Conservation (phyloP, 352 stramenopile genomes). For the Phytopythium vexans region DNA sequence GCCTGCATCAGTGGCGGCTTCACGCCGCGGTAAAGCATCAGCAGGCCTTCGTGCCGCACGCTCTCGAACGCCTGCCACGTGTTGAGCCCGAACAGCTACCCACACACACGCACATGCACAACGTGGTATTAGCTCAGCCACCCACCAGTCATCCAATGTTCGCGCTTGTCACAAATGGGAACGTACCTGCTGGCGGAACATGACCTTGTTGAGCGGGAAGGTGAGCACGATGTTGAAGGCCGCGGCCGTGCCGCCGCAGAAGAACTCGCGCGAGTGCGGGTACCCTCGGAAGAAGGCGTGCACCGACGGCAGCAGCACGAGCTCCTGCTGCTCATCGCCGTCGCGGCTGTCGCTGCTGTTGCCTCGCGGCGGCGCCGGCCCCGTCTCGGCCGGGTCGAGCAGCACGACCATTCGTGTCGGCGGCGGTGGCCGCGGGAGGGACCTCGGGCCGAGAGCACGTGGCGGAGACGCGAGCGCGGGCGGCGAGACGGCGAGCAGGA, state of each 20-base stretch:
- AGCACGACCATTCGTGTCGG: too few species aligned
- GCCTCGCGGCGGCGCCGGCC: background rate
- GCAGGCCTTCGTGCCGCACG: slow-evolving; percentile 51
- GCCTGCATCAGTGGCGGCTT: slow-evolving; percentile 82
- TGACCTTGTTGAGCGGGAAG: slow-evolving; percentile 88
- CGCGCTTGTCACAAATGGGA: background rate
- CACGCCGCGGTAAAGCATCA: slow-evolving; percentile 81
- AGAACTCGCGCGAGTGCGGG: slow-evolving; percentile 78
- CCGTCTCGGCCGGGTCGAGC: too few species aligned
- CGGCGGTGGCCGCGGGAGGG: too few species aligned
- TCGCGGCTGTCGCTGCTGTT: slow-evolving; percentile 6
- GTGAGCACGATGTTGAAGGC: slow-evolving; percentile 88
- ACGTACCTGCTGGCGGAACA: slow-evolving; percentile 88
- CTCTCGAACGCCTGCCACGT: slow-evolving; percentile 71
- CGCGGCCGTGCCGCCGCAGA: slow-evolving; percentile 73
- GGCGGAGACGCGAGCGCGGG: too few species aligned
- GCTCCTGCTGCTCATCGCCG: background rate
- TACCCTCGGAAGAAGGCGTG: slow-evolving; percentile 43
- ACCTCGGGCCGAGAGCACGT: too few species aligned
- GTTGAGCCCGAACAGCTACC: slow-evolving; percentile 71
- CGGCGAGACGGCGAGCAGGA: too few species aligned
- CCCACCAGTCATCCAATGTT: too few species aligned
- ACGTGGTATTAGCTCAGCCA: background rate
- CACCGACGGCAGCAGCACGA: background rate
- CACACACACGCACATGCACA: slow-evolving; percentile 6